Conservation (phyloP, 2,329 filamentous ascomycete species). For the Penicillium occitanis region DNA sequence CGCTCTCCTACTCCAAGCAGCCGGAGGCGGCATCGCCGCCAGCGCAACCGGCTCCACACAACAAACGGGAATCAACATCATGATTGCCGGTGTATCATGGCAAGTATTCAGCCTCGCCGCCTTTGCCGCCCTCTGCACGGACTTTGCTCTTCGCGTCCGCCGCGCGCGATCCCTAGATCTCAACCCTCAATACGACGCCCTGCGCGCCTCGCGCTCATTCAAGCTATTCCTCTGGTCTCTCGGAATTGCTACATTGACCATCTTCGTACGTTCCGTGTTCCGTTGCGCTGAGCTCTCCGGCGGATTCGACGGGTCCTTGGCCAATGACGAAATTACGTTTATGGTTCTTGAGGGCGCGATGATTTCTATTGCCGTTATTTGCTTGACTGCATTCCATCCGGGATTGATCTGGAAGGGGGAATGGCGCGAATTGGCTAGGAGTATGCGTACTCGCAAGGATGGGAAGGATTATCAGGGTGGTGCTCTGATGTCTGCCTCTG, state of each 20-base stretch:
- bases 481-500: not conserved
- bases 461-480: not conserved
- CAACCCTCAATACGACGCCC: conserved; percentile 16
- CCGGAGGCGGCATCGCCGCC: conserved; percentile 58
- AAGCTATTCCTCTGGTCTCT: conserved; percentile 31
- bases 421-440: conserved; percentile 12
- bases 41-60: conserved; percentile 40
- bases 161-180: conserved; percentile 22
- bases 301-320: conserved; percentile 49
- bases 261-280: conserved; percentile 52
- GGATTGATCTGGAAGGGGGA: conserved; percentile 27
- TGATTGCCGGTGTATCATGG: conserved; percentile 63
- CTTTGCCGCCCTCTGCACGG: conserved; percentile 54
- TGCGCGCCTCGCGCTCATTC: conserved; percentile 19
- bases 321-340: conserved; percentile 53
- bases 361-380: conserved; percentile 50
- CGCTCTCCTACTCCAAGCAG: conserved; percentile 61
- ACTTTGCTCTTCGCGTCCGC: conserved; percentile 50
- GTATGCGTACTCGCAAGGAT: conserved; percentile 5
- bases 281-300: conserved; percentile 52
- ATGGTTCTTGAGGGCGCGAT: conserved; percentile 57
- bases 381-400: conserved; percentile 52
- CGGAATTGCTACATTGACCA: conserved; percentile 43
- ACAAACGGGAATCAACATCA: conserved; percentile 58
- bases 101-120: conserved; percentile 59